Percentiles rank a stretch among this genome's conserved stretches.
Evolutionary conservation across 148 eudicot genomes (phyloP).

Genomic region (Rheum nobile): DNA sequence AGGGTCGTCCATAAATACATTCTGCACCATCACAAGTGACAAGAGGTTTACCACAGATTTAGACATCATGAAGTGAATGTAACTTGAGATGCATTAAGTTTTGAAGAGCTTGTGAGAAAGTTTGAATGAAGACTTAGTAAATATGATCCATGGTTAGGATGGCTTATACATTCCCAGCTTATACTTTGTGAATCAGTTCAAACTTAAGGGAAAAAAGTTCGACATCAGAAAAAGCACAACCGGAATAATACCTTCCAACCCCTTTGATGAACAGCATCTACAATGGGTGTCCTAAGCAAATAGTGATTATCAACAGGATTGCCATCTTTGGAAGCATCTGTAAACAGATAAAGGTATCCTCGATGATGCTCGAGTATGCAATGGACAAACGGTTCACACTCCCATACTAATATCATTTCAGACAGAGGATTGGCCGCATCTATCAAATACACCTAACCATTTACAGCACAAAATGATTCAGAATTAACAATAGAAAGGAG

Average conservation of each 20-base stretch:
- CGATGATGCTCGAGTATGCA: conserved; percentile 88
- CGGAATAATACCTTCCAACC: conserved; percentile 59
- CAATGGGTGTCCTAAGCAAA: conserved; percentile 56
- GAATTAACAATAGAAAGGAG: not conserved
- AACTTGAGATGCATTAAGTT: not conserved
- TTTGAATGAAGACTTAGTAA: not conserved
- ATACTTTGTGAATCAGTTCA: not conserved
- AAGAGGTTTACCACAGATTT: not conserved
- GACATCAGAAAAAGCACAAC: not conserved
- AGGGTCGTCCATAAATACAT: conserved; percentile 53
- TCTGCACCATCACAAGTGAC: conserved; percentile 31
- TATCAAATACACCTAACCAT: conserved; percentile 59
- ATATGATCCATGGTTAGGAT: not conserved
- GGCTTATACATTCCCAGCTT: not conserved
- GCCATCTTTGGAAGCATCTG: conserved; percentile 60
- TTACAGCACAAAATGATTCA: not conserved
- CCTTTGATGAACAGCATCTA: conserved; percentile 33
- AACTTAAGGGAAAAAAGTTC: not conserved
- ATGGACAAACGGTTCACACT: conserved; percentile 58
- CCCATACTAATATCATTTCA: conserved; percentile 73
- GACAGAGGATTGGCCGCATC: conserved; percentile 79
- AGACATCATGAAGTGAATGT: not conserved
- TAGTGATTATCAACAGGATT: conserved; percentile 67
- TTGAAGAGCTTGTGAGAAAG: not conserved
- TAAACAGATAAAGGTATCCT: conserved; percentile 71